A percentile compares a stretch with the other conserved stretches of the same genome.
Conservation (phyloP, 352 stramenopile species). For the Phytophthora sojae region DNA sequence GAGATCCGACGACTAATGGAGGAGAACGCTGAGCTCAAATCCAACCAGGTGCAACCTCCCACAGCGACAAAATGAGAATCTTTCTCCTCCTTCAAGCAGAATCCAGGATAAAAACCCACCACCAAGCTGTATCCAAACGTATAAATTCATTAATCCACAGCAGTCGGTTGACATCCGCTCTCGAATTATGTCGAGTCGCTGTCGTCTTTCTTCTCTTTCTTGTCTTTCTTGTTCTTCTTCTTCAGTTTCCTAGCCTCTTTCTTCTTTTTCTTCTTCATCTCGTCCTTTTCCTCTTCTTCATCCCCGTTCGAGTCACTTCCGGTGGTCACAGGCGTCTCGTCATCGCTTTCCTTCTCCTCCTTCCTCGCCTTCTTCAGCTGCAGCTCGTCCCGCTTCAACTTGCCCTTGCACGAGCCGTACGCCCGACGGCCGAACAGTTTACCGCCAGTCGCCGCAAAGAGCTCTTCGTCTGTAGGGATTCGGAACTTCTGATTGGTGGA, state of each 20-base stretch:
- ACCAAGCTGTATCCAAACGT: conserved; percentile 11
- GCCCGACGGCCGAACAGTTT: conserved; percentile 96
- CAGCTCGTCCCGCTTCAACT: conserved; percentile 83
- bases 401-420: conserved; percentile 89
- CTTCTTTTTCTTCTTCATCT: conserved; percentile 20
- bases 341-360: conserved; percentile 31
- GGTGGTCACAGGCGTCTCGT: conserved; percentile 14
- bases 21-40: neutral
- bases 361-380: conserved; percentile 54
- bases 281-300: conserved; percentile 23
- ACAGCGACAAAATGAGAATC: conserved; percentile 14
- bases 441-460: conserved; percentile 96
- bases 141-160: conserved; percentile 27
- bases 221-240: conserved; percentile 31
- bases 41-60: conserved; percentile 9
- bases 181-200: conserved; percentile 15
- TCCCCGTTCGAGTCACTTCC: conserved; percentile 24
- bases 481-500: conserved; percentile 52
- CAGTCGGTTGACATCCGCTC: neutral
- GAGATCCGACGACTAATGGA: conserved; percentile 45
- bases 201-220: conserved; percentile 15
- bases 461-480: conserved; percentile 94
- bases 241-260: conserved; percentile 27
- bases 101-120: neutral
- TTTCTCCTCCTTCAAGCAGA: neutral